Percentiles rank a stretch among this genome's conserved stretches.
Conservation (phyloP, 768 basidiomycete species). For the Lactarius tabidus region DNA sequence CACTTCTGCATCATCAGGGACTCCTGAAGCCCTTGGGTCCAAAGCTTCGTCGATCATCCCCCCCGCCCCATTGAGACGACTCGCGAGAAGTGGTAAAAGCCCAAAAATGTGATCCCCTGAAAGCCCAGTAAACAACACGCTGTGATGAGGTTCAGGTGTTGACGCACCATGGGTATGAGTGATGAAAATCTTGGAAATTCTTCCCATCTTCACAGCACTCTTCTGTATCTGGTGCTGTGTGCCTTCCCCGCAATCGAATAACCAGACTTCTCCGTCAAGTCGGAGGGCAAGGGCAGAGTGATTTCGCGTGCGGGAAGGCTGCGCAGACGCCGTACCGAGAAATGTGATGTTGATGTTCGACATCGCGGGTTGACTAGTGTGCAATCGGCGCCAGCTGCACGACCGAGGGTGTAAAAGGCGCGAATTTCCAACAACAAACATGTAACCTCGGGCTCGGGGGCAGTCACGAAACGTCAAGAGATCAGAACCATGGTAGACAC, state of each 20-base stretch:
- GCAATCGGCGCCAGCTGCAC: background rate
- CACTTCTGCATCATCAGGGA: conserved; percentile 17
- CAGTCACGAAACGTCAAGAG: background rate
- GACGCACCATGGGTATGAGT: conserved; percentile 81
- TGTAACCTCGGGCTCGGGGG: background rate
- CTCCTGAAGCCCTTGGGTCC: conserved; percentile 48
- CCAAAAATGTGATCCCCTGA: conserved; percentile 83
- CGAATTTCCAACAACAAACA: background rate
- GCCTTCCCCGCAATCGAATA: conserved; percentile 84
- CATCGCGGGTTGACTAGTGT: background rate
- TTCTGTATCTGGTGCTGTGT: conserved; percentile 76
- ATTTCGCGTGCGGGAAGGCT: conserved; percentile 73
- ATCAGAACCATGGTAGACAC: background rate
- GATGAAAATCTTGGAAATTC: conserved; percentile 77
- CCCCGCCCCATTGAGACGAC: conserved; percentile 70
- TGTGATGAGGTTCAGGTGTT: background rate
- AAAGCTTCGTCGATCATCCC: conserved; percentile 54
- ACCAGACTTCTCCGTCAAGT: conserved; percentile 67
- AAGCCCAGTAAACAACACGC: background rate
- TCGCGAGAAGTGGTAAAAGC: conserved; percentile 61
- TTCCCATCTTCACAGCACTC: conserved; percentile 72
- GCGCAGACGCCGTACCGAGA: conserved; percentile 77
- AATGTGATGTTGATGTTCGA: conserved; percentile 56
- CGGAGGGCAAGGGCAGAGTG: conserved; percentile 71
- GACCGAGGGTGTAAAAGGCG: background rate